phyloP scores from a whole-genome alignment of 2,329 filamentous ascomycete genomes.

The Scedosporium aurantiacum region DNA sequence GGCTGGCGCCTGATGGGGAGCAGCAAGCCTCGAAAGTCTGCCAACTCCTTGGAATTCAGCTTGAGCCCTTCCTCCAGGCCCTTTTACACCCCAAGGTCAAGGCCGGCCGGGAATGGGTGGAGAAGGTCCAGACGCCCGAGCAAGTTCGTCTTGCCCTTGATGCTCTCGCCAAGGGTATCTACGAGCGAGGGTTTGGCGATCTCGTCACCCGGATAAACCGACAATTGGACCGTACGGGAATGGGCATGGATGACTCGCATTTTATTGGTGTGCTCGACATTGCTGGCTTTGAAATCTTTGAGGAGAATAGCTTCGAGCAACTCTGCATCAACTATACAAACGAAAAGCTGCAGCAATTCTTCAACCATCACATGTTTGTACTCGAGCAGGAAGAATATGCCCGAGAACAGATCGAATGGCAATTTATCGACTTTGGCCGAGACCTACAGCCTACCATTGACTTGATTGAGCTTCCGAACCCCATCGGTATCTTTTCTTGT shows the following conservation, averaged over 20 bases:
- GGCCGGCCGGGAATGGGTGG: conserved; percentile 93
- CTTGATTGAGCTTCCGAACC: conserved; percentile 88
- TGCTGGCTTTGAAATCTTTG: conserved; percentile 97
- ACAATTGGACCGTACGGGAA: conserved; percentile 77
- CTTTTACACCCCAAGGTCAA: conserved; percentile 89
- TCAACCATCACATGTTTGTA: conserved; percentile 99
- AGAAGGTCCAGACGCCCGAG: conserved; percentile 95
- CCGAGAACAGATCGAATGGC: conserved; percentile 96
- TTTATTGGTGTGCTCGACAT: conserved; percentile 99
- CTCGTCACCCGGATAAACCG: conserved; percentile 85
- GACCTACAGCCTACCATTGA: conserved; percentile 97
- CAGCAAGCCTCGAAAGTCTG: conserved; percentile 70
- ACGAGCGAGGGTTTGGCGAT: conserved; percentile 90
- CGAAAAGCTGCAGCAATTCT: conserved; percentile 97
- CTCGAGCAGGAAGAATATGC: conserved; percentile 98
- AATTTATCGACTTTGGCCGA: conserved; percentile 97
- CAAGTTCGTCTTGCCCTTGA: conserved; percentile 86
- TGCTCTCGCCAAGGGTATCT: conserved; percentile 91
- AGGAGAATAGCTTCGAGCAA: conserved; percentile 97
- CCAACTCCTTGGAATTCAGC: conserved; percentile 68
- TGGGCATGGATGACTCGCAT: conserved; percentile 74
- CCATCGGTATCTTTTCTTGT: conserved; percentile 97
- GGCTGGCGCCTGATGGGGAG: conserved; percentile 64
- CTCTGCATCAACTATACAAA: conserved; percentile 99
- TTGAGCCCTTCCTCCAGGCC: conserved; percentile 78